Percentiles rank a stretch among this genome's conserved stretches.
These are phyloP conservation scores for Geranium brycei DNA, from an alignment of 345 rosid species.

Conservation along the genomic window DNA sequence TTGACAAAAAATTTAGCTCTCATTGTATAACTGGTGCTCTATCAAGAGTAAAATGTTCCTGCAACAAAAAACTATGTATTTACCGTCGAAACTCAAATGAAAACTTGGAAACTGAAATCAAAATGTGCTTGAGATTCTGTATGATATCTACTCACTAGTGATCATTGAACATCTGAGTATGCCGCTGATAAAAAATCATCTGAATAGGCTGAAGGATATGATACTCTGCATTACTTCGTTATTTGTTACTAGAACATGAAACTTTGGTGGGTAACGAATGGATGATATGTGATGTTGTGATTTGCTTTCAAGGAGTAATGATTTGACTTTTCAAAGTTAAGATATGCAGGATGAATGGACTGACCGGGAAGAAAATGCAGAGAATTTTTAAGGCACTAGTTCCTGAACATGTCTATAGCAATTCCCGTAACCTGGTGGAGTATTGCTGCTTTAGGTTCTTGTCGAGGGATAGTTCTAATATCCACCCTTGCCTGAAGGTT, in stretches of 20 bases:
- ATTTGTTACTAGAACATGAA: not conserved
- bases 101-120: too few species aligned
- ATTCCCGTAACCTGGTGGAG: constrained; percentile 73
- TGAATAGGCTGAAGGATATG: not conserved
- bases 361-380: constrained; percentile 72
- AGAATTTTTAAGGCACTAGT: constrained; percentile 74
- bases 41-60: too few species aligned
- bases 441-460: constrained; percentile 91
- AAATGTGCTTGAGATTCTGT: too few species aligned
- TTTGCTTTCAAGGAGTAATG: not conserved
- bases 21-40: too few species aligned
- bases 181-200: too few species aligned
- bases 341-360: constrained; percentile 85
- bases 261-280: not conserved
- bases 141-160: too few species aligned
- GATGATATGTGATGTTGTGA: not conserved
- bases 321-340: constrained; percentile 29
- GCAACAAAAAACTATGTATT: too few species aligned
- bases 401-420: constrained; percentile 36
- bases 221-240: not conserved
- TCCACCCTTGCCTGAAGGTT: constrained; percentile 86
- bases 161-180: too few species aligned
- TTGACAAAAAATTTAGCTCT: not conserved
- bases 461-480: constrained; percentile 62
- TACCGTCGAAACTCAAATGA: too few species aligned